Evolutionary conservation across 306 rosid genomes (phyloP).

Genomic region (Trifolium dubium): DNA sequence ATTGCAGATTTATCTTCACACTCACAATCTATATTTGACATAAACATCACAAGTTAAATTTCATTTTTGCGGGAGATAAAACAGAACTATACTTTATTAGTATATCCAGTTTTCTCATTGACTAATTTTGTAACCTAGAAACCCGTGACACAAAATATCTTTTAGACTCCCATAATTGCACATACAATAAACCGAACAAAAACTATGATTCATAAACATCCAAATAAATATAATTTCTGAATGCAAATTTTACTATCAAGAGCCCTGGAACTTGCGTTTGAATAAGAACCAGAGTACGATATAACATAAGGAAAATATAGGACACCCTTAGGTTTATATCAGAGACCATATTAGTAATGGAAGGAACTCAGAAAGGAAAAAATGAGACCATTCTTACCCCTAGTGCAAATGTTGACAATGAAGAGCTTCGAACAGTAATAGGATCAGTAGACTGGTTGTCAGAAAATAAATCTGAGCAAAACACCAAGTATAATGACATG

Average conservation of each 20-base stretch:
- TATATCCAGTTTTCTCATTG: slow-evolving; percentile 8
- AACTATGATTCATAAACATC: neutral
- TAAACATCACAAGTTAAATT: neutral
- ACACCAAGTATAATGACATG: slow-evolving; percentile 72
- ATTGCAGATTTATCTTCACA: slow-evolving; percentile 13
- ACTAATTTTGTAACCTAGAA: slow-evolving; percentile 3
- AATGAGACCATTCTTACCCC: slow-evolving; percentile 63
- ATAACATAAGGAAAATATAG: neutral
- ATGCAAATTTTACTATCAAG: slow-evolving; percentile 9
- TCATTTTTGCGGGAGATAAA: neutral
- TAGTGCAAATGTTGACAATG: slow-evolving; percentile 63
- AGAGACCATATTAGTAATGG: slow-evolving; percentile 8
- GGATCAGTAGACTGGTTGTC: slow-evolving; percentile 51
- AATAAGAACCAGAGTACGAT: neutral
- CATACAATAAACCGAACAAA: neutral
- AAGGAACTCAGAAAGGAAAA: slow-evolving; percentile 6
- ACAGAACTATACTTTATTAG: slow-evolving; percentile 5
- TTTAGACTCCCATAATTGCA: slow-evolving; percentile 12
- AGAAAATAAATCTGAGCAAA: slow-evolving; percentile 74
- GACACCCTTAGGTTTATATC: slow-evolving; percentile 2
- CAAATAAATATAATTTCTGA: neutral
- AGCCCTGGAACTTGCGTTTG: neutral
- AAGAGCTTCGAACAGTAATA: slow-evolving; percentile 62
- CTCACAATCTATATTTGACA: slow-evolving; percentile 7
- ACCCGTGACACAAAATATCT: slow-evolving; percentile 12